Evolutionary conservation across 768 basidiomycete species (phyloP).

Genomic region (Russula foetens): DNA sequence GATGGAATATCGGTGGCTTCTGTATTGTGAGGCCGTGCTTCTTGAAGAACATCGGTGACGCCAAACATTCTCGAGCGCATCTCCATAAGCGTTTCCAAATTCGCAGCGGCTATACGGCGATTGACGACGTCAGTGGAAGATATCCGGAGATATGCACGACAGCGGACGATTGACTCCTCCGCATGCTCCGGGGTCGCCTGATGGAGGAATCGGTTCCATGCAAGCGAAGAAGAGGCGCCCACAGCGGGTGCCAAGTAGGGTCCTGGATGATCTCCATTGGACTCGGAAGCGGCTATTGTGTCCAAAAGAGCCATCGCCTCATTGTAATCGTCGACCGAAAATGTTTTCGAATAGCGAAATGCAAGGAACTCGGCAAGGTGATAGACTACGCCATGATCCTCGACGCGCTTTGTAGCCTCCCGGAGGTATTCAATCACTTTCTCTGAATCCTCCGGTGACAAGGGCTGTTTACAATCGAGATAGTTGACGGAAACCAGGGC

Average conservation of each 20-base stretch:
- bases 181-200: background rate
- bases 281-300: background rate
- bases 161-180: background rate
- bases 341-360: background rate
- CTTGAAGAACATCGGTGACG: too few relatives aligned
- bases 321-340: background rate
- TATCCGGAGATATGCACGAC: background rate
- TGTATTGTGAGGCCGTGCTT: background rate
- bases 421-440: too few relatives aligned
- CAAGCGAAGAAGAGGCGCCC: background rate
- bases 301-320: background rate
- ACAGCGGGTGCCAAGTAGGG: background rate
- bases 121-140: background rate
- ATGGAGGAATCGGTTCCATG: background rate
- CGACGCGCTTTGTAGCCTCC: too few relatives aligned
- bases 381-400: too few relatives aligned
- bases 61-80: background rate
- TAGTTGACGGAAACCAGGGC: too few relatives aligned
- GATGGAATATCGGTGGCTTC: too few relatives aligned
- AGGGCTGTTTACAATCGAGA: too few relatives aligned
- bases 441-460: too few relatives aligned
- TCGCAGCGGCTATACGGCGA: background rate
- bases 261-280: background rate
- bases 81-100: too few relatives aligned
- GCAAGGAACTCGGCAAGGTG: too few relatives aligned